Base-by-base conservation (phyloP, 352 stramenopile genomes). In the Peronospora farinosa region DNA sequence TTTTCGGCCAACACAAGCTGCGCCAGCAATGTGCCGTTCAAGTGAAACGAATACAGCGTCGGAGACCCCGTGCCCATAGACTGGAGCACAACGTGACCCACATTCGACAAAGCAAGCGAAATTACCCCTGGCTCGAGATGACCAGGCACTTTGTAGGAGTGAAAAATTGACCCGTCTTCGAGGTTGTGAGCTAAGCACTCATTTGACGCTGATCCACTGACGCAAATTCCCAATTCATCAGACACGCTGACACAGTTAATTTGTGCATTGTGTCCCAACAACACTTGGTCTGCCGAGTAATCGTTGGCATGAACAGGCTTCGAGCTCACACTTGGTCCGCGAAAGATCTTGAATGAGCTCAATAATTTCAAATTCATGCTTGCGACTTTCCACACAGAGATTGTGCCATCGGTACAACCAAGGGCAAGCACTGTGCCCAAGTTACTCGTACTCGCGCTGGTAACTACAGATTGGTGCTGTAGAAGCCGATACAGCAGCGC, bases 331-430 rank as follows among this genome's bases (percentile, higher is more conserved):
- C 78, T 82, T 25, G 71, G 60, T 2, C 71, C 69, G 45, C 78
- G 65, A 35, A 92, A 92, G 42, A 89, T 67, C 47, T 88, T 91
- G 42, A 94, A 65, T 19, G 80, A 80, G 35, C 87, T 69, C 27
- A 94, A 51, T 15, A 90, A 57, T 37, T 74, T 88, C 39, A 71
- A 83, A 19, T 69, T 87, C 35, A 73, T 74, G 31, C 63, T 67
- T 17, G 73, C 71, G 27, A 91, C 63, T 55, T 84, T 87, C 81
- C 83, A 94, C 11, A 92, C 62, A 7, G 77, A 91, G 32, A 94
- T 72, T 8, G 78, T 91, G 17, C 78, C 75, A 50, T 94, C 78
- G 3, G 60, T 63, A 35, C 76, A 78, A 1, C 78, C 78, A 6
- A 92, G 54, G 0, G 65, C 67, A 7, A 89, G 56, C 28, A 85